phyloP scores from a whole-genome alignment of 768 basidiomycete genomes.

The Phallus indusiatus region DNA sequence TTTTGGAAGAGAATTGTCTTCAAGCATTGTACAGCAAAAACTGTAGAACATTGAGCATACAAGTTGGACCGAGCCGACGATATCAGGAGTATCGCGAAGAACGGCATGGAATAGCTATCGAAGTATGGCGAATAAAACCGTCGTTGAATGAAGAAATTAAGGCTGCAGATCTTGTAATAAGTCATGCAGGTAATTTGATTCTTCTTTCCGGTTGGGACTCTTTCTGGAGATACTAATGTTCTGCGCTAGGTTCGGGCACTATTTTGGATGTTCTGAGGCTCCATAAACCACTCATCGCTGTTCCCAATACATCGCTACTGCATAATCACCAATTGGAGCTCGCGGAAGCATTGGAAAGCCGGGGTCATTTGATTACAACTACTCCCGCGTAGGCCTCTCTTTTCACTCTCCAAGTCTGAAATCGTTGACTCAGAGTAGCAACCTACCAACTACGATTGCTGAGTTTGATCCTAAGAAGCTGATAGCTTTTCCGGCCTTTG shows the following conservation, averaged over 20 bases:
- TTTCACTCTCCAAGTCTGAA: slow-evolving; percentile 26
- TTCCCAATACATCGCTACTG: slow-evolving; percentile 82
- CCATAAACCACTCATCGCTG: slow-evolving; percentile 70
- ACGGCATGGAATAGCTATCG: slow-evolving; percentile 40
- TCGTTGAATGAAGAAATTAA: slow-evolving; percentile 58
- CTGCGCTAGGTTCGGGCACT: slow-evolving; percentile 73
- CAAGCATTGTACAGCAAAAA: slow-evolving; percentile 41
- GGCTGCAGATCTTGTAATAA: slow-evolving; percentile 71
- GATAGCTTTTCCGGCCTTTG: slow-evolving; percentile 57
- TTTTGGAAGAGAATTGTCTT: slow-evolving; percentile 51
- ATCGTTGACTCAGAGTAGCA: slow-evolving; percentile 3
- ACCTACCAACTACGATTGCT: slow-evolving; percentile 43
- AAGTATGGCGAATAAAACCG: slow-evolving; percentile 67
- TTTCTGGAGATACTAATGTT: not conserved
- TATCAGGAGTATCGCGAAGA: slow-evolving; percentile 6
- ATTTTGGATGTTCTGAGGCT: slow-evolving; percentile 80
- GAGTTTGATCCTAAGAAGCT: slow-evolving; percentile 36
- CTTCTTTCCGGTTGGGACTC: slow-evolving; percentile 3
- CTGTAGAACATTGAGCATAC: slow-evolving; percentile 56
- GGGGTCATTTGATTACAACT: slow-evolving; percentile 49
- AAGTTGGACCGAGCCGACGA: slow-evolving; percentile 60
- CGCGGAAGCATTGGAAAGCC: slow-evolving; percentile 52
- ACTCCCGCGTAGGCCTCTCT: slow-evolving; percentile 43
- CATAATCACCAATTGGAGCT: slow-evolving; percentile 93
- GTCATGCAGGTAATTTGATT: slow-evolving; percentile 73